These are phyloP conservation scores for Yamadazyma siamensis DNA, from an alignment of 1,139 yeast genomes.

Conservation along the genomic window DNA sequence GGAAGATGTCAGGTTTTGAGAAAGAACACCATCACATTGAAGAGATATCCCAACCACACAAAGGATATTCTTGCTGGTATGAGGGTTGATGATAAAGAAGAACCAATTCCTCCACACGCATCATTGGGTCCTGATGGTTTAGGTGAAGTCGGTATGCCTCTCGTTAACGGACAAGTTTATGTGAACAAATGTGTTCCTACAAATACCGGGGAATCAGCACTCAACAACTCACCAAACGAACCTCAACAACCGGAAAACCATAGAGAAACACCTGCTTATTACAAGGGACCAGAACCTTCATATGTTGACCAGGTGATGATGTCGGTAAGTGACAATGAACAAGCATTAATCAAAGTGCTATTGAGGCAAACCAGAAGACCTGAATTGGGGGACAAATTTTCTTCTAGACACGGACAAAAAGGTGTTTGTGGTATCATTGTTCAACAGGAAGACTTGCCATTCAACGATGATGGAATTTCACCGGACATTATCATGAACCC, in stretches of 20 bases:
- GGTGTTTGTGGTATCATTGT: constrained; percentile 99
- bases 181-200: constrained; percentile 91
- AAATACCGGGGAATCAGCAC: constrained; percentile 73
- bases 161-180: constrained; percentile 90
- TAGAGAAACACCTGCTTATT: constrained; percentile 86
- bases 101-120: constrained; percentile 81
- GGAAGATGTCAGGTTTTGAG: constrained; percentile 98
- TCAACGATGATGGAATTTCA: constrained; percentile 80
- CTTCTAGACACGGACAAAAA: constrained; percentile 96
- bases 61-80: constrained; percentile 89
- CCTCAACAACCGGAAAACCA: constrained; percentile 50
- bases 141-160: constrained; percentile 91
- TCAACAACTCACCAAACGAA: constrained; percentile 23
- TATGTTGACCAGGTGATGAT: constrained; percentile 97
- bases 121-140: constrained; percentile 92
- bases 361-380: constrained; percentile 97
- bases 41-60: constrained; percentile 90
- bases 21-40: constrained; percentile 84
- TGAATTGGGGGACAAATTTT: constrained; percentile 94
- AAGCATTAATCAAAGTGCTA: constrained; percentile 86
- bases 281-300: constrained; percentile 93
- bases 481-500: constrained; percentile 99
- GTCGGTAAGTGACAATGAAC: constrained; percentile 93
- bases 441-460: constrained; percentile 94
- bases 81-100: constrained; percentile 77